A percentile compares a stretch with the other conserved stretches of the same genome.
Conservation (phyloP, 768 basidiomycete genomes). For the Obba rivulosa region DNA sequence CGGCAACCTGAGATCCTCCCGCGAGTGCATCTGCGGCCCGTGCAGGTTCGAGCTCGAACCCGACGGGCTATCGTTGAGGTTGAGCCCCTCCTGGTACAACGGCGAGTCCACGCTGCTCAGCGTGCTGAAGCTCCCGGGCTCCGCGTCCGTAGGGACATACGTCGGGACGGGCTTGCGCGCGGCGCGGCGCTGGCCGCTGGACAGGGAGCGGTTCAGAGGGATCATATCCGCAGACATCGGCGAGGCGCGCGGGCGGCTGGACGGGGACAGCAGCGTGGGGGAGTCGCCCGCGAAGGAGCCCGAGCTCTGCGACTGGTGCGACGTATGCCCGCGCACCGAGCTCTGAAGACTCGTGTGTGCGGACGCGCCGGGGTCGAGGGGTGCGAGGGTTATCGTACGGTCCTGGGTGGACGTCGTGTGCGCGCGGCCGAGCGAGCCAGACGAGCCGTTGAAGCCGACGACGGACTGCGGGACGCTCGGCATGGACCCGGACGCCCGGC, state of each 20-base stretch:
- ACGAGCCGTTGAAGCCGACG: slow-evolving; percentile 3
- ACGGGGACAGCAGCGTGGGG: background rate
- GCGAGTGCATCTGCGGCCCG: slow-evolving; percentile 12
- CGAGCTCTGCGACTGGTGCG: background rate
- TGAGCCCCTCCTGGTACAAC: background rate
- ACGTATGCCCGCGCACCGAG: background rate
- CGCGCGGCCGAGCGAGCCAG: slow-evolving; percentile 6
- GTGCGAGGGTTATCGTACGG: background rate
- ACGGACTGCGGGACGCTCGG: slow-evolving; percentile 2
- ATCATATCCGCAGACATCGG: background rate
- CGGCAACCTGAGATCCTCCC: slow-evolving; percentile 16
- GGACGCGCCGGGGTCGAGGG: background rate
- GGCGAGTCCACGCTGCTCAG: background rate
- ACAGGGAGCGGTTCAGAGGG: slow-evolving; percentile 10
- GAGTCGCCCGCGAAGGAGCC: background rate
- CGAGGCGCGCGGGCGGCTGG: background rate
- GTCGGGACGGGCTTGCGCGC: slow-evolving; percentile 19
- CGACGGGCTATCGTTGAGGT: slow-evolving; percentile 4
- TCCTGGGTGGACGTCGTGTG: slow-evolving; percentile 13
- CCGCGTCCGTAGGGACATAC: slow-evolving; percentile 7
- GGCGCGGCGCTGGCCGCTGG: slow-evolving; percentile 4
- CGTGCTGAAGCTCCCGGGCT: background rate
- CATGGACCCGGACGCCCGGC: slow-evolving; percentile 3
- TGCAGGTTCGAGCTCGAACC: slow-evolving; percentile 9
- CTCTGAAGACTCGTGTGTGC: background rate